These are phyloP conservation scores for Alternaria dauci DNA, from an alignment of 2,329 filamentous ascomycete genomes.

Conservation along the genomic window DNA sequence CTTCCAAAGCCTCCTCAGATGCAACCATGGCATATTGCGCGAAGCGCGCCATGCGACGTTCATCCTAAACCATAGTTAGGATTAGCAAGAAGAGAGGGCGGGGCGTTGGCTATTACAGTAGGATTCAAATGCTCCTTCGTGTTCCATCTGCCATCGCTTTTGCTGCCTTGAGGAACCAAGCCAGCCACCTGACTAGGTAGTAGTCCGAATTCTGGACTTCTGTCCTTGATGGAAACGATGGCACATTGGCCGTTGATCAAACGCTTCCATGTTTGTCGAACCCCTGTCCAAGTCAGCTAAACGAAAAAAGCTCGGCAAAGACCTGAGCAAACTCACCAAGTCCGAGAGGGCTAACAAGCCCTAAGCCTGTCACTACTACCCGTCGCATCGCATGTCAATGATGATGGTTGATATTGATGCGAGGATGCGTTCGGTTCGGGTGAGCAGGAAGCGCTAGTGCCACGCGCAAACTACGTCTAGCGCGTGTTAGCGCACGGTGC, in stretches of 20 bases:
- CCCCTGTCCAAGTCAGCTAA: conserved; percentile 57
- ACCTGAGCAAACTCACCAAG: conserved; percentile 61
- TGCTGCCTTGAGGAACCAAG: conserved; percentile 70
- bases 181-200: conserved; percentile 88
- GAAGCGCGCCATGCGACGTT: conserved; percentile 87
- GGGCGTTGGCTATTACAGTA: conserved; percentile 32
- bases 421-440: not conserved
- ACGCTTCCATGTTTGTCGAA: conserved; percentile 79
- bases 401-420: conserved; percentile 28
- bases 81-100: conserved; percentile 44
- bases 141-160: conserved; percentile 56
- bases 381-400: conserved; percentile 57
- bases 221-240: conserved; percentile 74
- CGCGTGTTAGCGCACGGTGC: conserved; percentile 7
- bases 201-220: conserved; percentile 70
- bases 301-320: not conserved
- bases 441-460: conserved; percentile 6
- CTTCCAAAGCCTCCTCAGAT: conserved; percentile 81
- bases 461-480: conserved; percentile 26
- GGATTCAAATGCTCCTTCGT: conserved; percentile 56
- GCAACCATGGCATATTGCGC: conserved; percentile 91
- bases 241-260: conserved; percentile 83
- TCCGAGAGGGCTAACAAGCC: conserved; percentile 72
- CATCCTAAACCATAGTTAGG: conserved; percentile 57
- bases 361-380: conserved; percentile 60